These are phyloP conservation scores for Aspergillus neoniger DNA, from an alignment of 2,329 filamentous ascomycete species.

Conservation along the genomic window DNA sequence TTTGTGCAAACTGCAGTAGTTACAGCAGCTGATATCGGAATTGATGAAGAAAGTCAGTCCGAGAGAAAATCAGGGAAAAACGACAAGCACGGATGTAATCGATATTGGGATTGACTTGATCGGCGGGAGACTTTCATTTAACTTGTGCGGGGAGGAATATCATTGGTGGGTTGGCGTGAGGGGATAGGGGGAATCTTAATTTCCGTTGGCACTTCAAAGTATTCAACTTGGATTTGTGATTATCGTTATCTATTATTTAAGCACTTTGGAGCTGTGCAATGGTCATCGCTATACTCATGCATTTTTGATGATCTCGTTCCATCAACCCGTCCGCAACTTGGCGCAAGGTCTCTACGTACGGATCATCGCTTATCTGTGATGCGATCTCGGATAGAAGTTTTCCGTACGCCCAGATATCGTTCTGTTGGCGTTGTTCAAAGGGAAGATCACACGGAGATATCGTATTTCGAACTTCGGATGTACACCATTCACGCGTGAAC, in stretches of 20 bases:
- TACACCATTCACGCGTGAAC: conserved; percentile 20
- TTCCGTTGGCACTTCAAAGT: no score
- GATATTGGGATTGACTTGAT: no score
- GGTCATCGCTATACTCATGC: conserved; percentile 7
- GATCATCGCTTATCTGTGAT: conserved; percentile 12
- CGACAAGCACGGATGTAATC: no score
- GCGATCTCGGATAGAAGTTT: conserved; percentile 22
- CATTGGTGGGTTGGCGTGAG: no score
- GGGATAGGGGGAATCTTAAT: no score
- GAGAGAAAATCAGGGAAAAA: no score
- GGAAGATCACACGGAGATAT: conserved; percentile 21
- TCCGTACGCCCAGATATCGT: conserved; percentile 27
- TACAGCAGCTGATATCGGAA: no score
- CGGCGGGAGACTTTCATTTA: no score
- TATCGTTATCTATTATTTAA: background rate
- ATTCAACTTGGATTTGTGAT: no score
- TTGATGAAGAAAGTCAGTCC: no score
- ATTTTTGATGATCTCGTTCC: conserved; percentile 8
- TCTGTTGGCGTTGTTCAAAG: conserved; percentile 21
- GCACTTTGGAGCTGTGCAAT: background rate
- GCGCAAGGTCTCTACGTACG: conserved; percentile 11
- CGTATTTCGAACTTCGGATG: conserved; percentile 25
- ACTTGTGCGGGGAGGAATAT: no score
- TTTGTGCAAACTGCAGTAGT: no score
- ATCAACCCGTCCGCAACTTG: conserved; percentile 17